Evolutionary conservation across 192 early-diverging fungal species (phyloP), one percentile per base, ranked within the genome.

Genomic region (Backusella westeae): DNA sequence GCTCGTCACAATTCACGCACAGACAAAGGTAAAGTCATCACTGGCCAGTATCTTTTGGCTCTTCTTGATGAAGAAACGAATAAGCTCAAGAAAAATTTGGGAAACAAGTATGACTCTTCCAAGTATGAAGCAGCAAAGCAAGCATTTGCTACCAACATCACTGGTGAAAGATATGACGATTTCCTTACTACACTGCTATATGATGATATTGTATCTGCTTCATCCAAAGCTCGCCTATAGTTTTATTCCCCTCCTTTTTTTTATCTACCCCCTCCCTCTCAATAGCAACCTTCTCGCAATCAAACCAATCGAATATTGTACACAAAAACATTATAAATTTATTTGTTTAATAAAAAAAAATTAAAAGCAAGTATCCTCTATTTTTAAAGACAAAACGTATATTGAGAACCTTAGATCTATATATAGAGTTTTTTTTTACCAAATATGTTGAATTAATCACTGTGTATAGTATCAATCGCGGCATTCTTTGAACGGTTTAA

Each of bases 161-260:
- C 91, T 41, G 95, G 96, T 44, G 72, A 87, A 71, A 89, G 89
- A 35, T 98, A 97, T 83, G 91, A 92, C 73, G 97, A 98, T 76
- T 98, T 98, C 83, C 85, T 98, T 80, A 98, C 97, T 73, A 92
- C 93, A 6, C 84, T 96, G 68, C 92, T 95, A 81, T 98, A 98
- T 85, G 92, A 96, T 84, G 90, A 93, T 59, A 96, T 98, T 74
- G 81, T 92, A 35, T 81, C 81, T 32, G 12, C 81, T 41, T 66
- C 38, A n/a, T 34, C 67, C 34, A 83, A 75, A 46, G 32, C 76
- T 56, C 69, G 72, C 36, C 65, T 81, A 68, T 81, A 81, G 71
- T 35, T 19, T 38, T 41, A 35, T 65, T 38, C 5, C 29, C 72
- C 26, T 38, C 38, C 7, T 23, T 73, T 59, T 39, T 59, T 36